Conservation (phyloP, 306 rosid genomes). For the Begonia peltatifolia region DNA sequence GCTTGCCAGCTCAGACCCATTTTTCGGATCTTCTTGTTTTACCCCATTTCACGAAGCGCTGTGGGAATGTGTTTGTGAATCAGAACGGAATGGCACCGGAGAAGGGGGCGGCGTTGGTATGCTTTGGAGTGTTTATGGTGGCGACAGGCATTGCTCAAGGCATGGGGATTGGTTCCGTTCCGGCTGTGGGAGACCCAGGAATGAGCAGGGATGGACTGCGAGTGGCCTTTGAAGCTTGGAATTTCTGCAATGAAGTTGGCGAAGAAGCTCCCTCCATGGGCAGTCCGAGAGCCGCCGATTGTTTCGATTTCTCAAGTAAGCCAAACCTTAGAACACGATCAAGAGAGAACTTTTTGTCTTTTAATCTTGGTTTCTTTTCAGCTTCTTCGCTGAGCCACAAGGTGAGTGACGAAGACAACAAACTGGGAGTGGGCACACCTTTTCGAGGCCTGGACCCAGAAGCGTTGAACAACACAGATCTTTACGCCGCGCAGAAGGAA, state of each 20-base stretch:
- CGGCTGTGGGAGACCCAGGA: constrained; percentile 81
- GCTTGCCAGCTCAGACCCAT: too few species aligned
- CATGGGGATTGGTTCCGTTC: constrained; percentile 3
- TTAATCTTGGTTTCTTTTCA: constrained; percentile 6
- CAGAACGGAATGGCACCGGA: background rate
- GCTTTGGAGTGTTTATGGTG: constrained; percentile 12
- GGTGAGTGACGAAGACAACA: constrained; percentile 37
- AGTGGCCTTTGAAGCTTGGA: constrained; percentile 87
- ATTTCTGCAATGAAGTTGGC: constrained; percentile 85
- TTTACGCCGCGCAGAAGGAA: constrained; percentile 62
- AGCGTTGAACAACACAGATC: constrained; percentile 28
- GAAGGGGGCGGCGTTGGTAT: background rate
- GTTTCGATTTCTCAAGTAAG: constrained; percentile 57
- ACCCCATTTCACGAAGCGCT: too few species aligned
- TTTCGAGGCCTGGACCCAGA: constrained; percentile 22
- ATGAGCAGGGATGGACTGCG: constrained; percentile 65
- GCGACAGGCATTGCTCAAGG: background rate
- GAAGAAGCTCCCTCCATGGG: constrained; percentile 67
- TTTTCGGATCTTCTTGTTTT: too few species aligned
- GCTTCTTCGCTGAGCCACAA: constrained; percentile 26
- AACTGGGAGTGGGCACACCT: constrained; percentile 45
- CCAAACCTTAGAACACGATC: background rate
- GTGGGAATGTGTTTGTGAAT: background rate
- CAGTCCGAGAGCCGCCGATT: constrained; percentile 75
- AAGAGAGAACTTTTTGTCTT: background rate